A percentile compares a stretch with the other conserved stretches of the same genome.
phyloP scores from a whole-genome alignment of 2,329 filamentous ascomycete species.

The Knufia petricola region DNA sequence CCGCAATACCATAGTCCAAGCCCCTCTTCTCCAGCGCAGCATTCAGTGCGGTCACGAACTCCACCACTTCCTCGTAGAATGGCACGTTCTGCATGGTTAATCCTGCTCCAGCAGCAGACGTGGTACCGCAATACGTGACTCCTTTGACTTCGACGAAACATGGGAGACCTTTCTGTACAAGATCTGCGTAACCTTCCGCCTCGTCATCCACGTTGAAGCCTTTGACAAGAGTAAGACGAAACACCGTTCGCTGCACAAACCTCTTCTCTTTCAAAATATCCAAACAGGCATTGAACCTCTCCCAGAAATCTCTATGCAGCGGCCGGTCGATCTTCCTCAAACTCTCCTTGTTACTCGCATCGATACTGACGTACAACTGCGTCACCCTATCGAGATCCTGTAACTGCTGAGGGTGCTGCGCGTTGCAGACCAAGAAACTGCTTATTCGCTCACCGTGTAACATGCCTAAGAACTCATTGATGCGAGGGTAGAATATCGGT shows the following conservation, averaged over 20 bases:
- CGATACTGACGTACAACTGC: conserved; percentile 92
- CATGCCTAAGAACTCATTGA: conserved; percentile 81
- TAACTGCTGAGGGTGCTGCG: conserved; percentile 87
- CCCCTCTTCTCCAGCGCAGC: conserved; percentile 58
- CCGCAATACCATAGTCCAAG: conserved; percentile 78
- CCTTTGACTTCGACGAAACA: conserved; percentile 95
- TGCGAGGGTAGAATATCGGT: conserved; percentile 97
- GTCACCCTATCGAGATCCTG: conserved; percentile 75
- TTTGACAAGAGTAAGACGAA: conserved; percentile 89
- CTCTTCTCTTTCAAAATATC: conserved; percentile 79
- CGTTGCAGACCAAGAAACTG: conserved; percentile 93
- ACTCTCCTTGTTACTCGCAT: conserved; percentile 81
- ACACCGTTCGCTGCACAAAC: conserved; percentile 82
- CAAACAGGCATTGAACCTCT: conserved; percentile 82
- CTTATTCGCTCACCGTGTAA: conserved; percentile 81
- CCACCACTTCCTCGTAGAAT: conserved; percentile 82
- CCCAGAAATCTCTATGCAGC: conserved; percentile 94
- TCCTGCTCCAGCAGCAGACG: conserved; percentile 71
- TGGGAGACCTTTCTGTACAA: conserved; percentile 76
- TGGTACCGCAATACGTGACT: conserved; percentile 92
- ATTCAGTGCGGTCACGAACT: conserved; percentile 70
- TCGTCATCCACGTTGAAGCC: conserved; percentile 97
- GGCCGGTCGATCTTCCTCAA: conserved; percentile 83
- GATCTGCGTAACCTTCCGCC: conserved; percentile 76
- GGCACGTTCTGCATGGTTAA: conserved; percentile 96